Evolutionary conservation across 106 monocot genomes (phyloP).

Genomic region (Dioscorea alata): DNA sequence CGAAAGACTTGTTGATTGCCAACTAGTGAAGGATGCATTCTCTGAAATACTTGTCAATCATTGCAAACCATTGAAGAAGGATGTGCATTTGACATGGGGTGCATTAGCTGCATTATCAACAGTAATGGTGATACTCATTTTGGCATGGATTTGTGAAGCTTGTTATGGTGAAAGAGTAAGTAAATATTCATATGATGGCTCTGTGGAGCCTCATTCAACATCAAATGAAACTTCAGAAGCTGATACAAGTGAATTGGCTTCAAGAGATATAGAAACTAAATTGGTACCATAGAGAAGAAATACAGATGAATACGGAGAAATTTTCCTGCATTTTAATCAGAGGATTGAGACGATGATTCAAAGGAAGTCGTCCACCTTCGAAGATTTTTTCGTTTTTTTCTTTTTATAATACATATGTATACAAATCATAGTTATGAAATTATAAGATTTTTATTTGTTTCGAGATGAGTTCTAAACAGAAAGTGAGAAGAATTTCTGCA

Average conservation of each 20-base stretch:
- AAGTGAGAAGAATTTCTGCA: too few species aligned
- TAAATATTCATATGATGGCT: slow-evolving; percentile 16
- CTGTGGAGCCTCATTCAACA: slow-evolving; percentile 28
- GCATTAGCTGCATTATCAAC: slow-evolving; percentile 39
- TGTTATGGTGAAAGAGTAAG: slow-evolving; percentile 1
- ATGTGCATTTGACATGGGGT: slow-evolving; percentile 57
- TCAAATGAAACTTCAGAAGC: slow-evolving; percentile 11
- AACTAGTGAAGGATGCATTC: slow-evolving; percentile 75
- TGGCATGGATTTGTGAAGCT: slow-evolving; percentile 19
- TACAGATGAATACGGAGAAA: too few species aligned
- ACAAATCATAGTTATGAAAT: too few species aligned
- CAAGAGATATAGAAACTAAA: not conserved
- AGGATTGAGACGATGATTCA: slow-evolving; percentile 22
- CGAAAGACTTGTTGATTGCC: slow-evolving; percentile 58
- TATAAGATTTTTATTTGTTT: too few species aligned
- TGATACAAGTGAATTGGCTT: slow-evolving; percentile 7
- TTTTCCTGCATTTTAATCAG: not conserved
- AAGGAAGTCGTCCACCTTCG: slow-evolving; percentile 25
- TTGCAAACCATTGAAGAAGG: slow-evolving; percentile 59
- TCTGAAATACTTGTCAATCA: slow-evolving; percentile 49
- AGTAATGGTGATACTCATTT: slow-evolving; percentile 31
- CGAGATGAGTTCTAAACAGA: too few species aligned
- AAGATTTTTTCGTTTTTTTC: not conserved
- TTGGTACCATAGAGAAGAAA: not conserved
- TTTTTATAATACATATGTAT: not conserved